Evolutionary conservation across 495 filamentous ascomycete species (phyloP), one percentile per base, ranked within the genome.

Genomic region (Aspergillus sclerotiicarbonarius): DNA sequence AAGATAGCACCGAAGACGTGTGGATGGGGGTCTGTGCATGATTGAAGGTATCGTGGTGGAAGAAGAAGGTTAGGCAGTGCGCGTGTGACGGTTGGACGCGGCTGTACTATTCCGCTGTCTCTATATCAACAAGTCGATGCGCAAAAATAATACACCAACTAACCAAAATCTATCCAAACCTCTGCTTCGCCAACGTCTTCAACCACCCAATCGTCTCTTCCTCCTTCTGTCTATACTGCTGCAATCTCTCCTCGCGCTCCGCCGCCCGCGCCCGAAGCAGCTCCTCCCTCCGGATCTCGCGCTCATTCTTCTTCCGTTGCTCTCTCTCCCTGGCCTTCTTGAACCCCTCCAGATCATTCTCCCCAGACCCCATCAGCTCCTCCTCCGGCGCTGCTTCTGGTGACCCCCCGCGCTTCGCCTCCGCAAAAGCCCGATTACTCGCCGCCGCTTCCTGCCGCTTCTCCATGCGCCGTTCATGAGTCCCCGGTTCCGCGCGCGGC

Each of bases 401-500:
- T 3, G 75, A 78, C 3, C 59, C 74, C 13, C 74, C 76, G 5
- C 76, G 67, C 6, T 62, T 60, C n/a, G 70, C 57, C 12, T 71
- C 65, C 5, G 80, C 80, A 55, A 83, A 82, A 4, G 70, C 63
- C 3, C 73, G 72, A 52, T 81, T 82, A 0, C 77, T 65, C 6
- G 73, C 76, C 1, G 84, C 76, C 6, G 67, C 71, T 54, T 87
- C 85, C 10, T 74, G 75, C 48, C 86, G 86, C 78, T 96, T 96
- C 77, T 98, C 93, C 5, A 98, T 78, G 54, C 84, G 83, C 8
- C 93, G 84, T 71, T 96, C 94, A 25, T 86, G 84, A 3, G 90
- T 92, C 1, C 93, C 92, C 0, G 93, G 73, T 49, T 93, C 91
- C 0, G 93, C 90, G 13, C 91, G 88, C 4, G 94, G 93, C 0